These are phyloP conservation scores for Dioscorea zingiberensis DNA, from an alignment of 106 monocot species.

Conservation along the genomic window DNA sequence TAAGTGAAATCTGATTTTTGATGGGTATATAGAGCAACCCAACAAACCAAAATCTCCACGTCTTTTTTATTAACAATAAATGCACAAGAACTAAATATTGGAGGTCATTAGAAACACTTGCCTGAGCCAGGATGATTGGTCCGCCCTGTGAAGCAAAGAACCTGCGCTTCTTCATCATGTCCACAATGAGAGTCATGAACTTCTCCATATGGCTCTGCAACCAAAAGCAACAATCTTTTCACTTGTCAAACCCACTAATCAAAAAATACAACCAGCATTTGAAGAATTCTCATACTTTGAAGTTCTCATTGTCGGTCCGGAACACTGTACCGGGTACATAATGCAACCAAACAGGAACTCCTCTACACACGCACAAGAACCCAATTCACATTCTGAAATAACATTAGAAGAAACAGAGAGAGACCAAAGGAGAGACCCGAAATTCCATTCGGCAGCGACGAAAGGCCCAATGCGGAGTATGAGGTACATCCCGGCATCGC, in stretches of 20 bases:
- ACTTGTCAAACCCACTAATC: no score
- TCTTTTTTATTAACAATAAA: no score
- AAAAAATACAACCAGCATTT: no score
- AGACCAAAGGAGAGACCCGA: conserved; percentile 33
- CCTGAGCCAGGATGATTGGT: conserved; percentile 88
- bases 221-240: no score
- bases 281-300: conserved; percentile 42
- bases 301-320: conserved; percentile 62
- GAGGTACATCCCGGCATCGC: conserved; percentile 73
- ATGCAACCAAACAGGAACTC: conserved; percentile 92
- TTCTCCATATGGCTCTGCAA: conserved; percentile 74
- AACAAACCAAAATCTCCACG: no score
- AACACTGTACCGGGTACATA: conserved; percentile 84
- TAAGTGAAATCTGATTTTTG: no score
- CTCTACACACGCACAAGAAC: conserved; percentile 35
- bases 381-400: background rate
- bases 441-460: conserved; percentile 91
- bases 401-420: background rate
- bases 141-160: conserved; percentile 90
- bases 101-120: background rate
- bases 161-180: conserved; percentile 78
- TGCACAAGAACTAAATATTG: background rate
- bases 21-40: no score
- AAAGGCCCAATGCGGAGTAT: conserved; percentile 96
- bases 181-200: conserved; percentile 72